Percentiles rank a stretch among this genome's conserved stretches.
phyloP scores from a whole-genome alignment of 768 basidiomycete genomes.

The Cystobasidium tubakii region DNA sequence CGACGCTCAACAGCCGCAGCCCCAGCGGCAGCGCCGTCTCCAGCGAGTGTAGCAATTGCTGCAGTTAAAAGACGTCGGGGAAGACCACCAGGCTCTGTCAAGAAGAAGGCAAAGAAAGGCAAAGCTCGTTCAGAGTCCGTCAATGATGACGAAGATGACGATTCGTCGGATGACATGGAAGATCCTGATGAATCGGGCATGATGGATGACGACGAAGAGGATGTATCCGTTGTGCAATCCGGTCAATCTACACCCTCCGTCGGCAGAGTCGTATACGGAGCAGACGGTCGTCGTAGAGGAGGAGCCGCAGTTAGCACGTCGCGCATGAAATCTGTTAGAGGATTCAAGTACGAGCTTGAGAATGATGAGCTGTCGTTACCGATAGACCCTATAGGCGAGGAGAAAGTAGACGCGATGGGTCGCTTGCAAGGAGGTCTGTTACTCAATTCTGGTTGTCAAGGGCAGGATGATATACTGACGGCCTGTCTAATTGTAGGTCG shows the following conservation, averaged over 20 bases:
- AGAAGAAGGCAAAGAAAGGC: conserved; percentile 10
- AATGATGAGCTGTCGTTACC: conserved; percentile 83
- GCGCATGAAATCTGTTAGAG: conserved; percentile 54
- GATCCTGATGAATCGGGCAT: conserved; percentile 62
- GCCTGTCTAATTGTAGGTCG: conserved; percentile 57
- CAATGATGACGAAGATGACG: conserved; percentile 3
- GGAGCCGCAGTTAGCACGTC: conserved; percentile 40
- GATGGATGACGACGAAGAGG: conserved; percentile 56
- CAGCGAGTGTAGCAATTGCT: background rate
- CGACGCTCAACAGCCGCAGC: background rate
- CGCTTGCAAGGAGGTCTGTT: conserved; percentile 69
- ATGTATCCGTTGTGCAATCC: conserved; percentile 36
- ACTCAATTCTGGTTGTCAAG: too few relatives aligned
- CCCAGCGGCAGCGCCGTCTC: background rate
- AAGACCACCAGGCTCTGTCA: conserved; percentile 3
- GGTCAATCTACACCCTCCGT: background rate
- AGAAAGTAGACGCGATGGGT: conserved; percentile 82
- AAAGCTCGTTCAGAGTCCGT: background rate
- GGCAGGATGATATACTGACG: too few relatives aligned
- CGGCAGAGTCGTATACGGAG: conserved; percentile 1
- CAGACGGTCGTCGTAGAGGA: background rate
- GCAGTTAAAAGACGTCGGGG: background rate
- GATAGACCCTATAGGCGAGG: conserved; percentile 77
- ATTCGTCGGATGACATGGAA: conserved; percentile 50
- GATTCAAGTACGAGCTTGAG: conserved; percentile 68